Conservation (phyloP, 352 stramenopile genomes). For the Phytophthora pisi region DNA sequence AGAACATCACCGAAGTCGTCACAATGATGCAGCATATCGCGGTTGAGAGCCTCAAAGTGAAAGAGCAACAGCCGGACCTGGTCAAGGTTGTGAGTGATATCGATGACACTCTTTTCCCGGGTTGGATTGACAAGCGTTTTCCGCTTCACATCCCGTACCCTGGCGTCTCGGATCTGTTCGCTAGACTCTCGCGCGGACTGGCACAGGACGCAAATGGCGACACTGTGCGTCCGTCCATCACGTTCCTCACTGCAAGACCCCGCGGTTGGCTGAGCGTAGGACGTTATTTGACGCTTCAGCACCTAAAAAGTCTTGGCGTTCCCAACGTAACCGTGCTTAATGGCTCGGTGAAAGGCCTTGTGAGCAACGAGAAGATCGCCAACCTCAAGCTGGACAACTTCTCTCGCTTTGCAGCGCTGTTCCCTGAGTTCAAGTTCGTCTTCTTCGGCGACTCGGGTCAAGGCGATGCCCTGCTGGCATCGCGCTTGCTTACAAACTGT, state of each 20-base stretch:
- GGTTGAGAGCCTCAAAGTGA: slow-evolving; percentile 76
- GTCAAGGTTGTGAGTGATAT: slow-evolving; percentile 90
- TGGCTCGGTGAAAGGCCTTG: slow-evolving; percentile 78
- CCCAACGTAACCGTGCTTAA: slow-evolving; percentile 81
- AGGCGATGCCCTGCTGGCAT: slow-evolving; percentile 77
- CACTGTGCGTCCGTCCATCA: slow-evolving; percentile 59
- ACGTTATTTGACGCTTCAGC: slow-evolving; percentile 79
- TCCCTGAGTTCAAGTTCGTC: slow-evolving; percentile 87
- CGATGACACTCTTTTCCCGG: slow-evolving; percentile 83
- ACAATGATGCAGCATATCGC: slow-evolving; percentile 87
- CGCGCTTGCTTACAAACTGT: slow-evolving; percentile 58
- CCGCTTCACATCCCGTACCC: slow-evolving; percentile 82
- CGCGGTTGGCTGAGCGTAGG: slow-evolving; percentile 83
- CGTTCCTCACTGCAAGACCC: slow-evolving; percentile 81
- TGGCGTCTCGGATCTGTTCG: slow-evolving; percentile 75
- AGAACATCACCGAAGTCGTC: slow-evolving; percentile 82
- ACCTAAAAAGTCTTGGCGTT: slow-evolving; percentile 76
- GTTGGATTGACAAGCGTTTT: slow-evolving; percentile 78
- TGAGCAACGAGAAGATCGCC: slow-evolving; percentile 85
- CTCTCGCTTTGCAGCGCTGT: slow-evolving; percentile 72
- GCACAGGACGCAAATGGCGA: slow-evolving; percentile 38
- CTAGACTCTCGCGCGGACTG: slow-evolving; percentile 64
- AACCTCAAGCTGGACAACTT: slow-evolving; percentile 88
- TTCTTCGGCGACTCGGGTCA: slow-evolving; percentile 88
- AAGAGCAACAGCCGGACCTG: slow-evolving; percentile 54